phyloP scores from a whole-genome alignment of 768 basidiomycete species.

The Amanita inopinata region DNA sequence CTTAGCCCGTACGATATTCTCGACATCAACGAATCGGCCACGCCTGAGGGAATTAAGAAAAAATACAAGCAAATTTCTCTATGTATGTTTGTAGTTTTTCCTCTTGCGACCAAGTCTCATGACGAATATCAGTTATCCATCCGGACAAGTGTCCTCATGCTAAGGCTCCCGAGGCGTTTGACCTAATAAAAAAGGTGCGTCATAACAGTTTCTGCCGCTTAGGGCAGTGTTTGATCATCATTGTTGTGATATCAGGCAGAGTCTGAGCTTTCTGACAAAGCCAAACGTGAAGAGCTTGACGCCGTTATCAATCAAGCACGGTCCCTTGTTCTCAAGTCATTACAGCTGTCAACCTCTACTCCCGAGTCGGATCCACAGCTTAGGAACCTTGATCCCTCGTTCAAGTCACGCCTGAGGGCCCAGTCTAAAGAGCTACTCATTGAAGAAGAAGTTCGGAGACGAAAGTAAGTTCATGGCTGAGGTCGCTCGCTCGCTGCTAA shows the following conservation, averaged over 20 bases:
- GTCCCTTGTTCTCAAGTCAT: conserved; percentile 48
- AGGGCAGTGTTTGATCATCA: too few species aligned
- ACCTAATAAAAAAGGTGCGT: conserved; percentile 81
- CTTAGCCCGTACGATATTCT: conserved; percentile 96
- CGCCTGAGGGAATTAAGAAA: conserved; percentile 81
- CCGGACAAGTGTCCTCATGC: conserved; percentile 93
- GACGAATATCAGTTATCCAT: conserved; percentile 71
- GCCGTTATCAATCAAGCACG: conserved; percentile 74
- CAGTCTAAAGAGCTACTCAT: conserved; percentile 81
- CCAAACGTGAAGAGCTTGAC: conserved; percentile 74
- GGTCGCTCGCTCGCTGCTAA: not conserved
- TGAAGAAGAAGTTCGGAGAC: conserved; percentile 78
- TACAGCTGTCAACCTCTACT: conserved; percentile 51
- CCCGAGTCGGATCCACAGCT: conserved; percentile 51
- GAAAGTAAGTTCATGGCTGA: conserved; percentile 71
- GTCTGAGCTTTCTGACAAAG: conserved; percentile 69
- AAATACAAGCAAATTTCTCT: conserved; percentile 79
- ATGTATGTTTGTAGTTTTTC: conserved; percentile 37
- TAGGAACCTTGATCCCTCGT: conserved; percentile 47
- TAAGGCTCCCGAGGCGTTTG: conserved; percentile 87
- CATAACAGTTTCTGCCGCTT: too few species aligned
- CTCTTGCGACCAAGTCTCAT: not conserved
- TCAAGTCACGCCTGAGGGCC: conserved; percentile 54
- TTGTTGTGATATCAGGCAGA: conserved; percentile 82
- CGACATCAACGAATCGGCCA: conserved; percentile 61